Evolutionary conservation across 805 yeast genomes (phyloP), one percentile per base, ranked within the genome.

Genomic region (Ogataea parapolymorpha): DNA sequence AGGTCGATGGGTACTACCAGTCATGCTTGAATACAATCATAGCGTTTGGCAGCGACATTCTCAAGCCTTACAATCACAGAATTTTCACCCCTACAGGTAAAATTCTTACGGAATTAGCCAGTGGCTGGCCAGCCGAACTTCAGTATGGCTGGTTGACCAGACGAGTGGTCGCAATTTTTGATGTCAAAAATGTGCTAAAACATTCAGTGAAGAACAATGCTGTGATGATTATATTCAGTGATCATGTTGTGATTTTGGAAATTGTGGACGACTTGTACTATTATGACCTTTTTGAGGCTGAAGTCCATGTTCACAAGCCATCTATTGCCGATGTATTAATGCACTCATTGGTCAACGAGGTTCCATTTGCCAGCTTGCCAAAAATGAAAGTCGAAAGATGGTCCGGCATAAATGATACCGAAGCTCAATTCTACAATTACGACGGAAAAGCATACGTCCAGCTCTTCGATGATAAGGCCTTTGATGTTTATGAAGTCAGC

Each of bases 71-170:
- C 47, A 75, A 73, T 45, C 70, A 80, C 39, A 66, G 96, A 48
- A 80, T 88, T 0, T 85, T 89, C 59, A 90, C 96, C 0, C 96
- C 96, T 2, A 82, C 95, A 0, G 97, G 97, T 0, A 89, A 88
- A 59, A 72, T 91, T 3, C 65, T 91, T 36, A 82, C 95, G 0
- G 96, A 89, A 52, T 62, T 89, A 14, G 95, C 96, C 3, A 71
- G 77, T 12, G 80, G 78, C 10, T 90, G 97, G 97, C 98, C 98
- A 0, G 65, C 77, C 0, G 90, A 83, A 49, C 67, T 91, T 17
- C 95, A 86, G 48, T 82, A 80, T 56, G 95, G 95, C 15, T 90
- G 96, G 97, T 59, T 88, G 22, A 76, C 82, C 26, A 71, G 98
- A 47, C 74, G 95, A 45, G 93, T 91, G 3, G 89, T 91, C 9